Evolutionary conservation across 306 rosid genomes (phyloP).

Genomic region (Carpinus viminea): DNA sequence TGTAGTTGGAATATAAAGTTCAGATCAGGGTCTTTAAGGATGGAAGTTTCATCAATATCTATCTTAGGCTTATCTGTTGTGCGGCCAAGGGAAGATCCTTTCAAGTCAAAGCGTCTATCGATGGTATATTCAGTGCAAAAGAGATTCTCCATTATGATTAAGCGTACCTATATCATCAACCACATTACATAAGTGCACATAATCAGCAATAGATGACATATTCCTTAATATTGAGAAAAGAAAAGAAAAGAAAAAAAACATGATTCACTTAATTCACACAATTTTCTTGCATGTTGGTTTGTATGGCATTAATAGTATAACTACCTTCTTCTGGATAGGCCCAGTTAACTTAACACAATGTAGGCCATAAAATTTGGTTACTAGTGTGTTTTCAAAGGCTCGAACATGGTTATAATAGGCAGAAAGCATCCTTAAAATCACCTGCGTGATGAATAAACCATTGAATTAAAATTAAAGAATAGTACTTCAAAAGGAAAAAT

Average conservation of each 20-base stretch:
- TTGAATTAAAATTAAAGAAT: background rate
- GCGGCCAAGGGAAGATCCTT: slow-evolving; percentile 92
- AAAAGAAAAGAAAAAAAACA: background rate
- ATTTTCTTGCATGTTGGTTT: background rate
- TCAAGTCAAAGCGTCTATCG: slow-evolving; percentile 82
- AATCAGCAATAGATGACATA: background rate
- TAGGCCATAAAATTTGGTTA: slow-evolving; percentile 85
- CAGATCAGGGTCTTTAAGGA: slow-evolving; percentile 94
- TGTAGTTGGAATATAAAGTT: slow-evolving; percentile 75
- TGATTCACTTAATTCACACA: background rate
- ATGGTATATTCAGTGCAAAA: slow-evolving; percentile 61
- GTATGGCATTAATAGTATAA: slow-evolving; percentile 3
- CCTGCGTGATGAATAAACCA: slow-evolving; percentile 44
- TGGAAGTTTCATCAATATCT: slow-evolving; percentile 79
- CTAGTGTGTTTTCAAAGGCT: slow-evolving; percentile 60
- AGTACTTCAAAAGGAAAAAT: slow-evolving; percentile 4
- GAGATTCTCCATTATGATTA: slow-evolving; percentile 92
- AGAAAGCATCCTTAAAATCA: slow-evolving; percentile 76
- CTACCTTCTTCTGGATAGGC: slow-evolving; percentile 82
- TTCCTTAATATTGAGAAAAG: background rate
- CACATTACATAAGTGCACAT: background rate
- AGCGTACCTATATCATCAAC: slow-evolving; percentile 64
- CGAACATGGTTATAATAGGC: slow-evolving; percentile 83
- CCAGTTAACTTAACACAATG: slow-evolving; percentile 87
- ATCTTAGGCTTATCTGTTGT: slow-evolving; percentile 65